A percentile compares a stretch with the other conserved stretches of the same genome.
Evolutionary conservation across 805 yeast species (phyloP).

Genomic region (Cyberlindnera euphorbiiphila): DNA sequence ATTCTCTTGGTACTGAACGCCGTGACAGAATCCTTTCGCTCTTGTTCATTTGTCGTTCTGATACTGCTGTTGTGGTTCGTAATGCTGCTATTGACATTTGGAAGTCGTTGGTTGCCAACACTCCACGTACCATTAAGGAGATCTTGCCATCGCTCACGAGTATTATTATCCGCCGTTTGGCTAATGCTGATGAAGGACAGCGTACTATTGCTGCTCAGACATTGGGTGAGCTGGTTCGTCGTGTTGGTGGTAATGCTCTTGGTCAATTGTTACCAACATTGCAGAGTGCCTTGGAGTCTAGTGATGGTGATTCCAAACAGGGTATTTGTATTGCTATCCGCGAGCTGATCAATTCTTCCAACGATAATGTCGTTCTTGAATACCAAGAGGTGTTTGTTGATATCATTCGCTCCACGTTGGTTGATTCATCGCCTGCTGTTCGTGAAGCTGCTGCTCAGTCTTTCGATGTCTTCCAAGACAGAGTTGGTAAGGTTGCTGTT

Average conservation of each 20-base stretch:
- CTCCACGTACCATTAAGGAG: constrained; percentile 92
- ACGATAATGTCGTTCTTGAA: constrained; percentile 52
- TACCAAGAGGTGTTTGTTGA: constrained; percentile 67
- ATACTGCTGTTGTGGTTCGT: constrained; percentile 81
- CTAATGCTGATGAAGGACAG: constrained; percentile 74
- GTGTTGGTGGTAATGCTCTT: constrained; percentile 88
- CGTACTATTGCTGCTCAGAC: constrained; percentile 90
- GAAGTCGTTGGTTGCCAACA: constrained; percentile 94
- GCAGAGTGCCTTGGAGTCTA: constrained; percentile 53
- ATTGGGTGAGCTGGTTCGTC: constrained; percentile 88
- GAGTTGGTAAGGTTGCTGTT: constrained; percentile 78
- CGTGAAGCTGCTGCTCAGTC: constrained; percentile 91
- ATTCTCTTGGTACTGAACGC: constrained; percentile 80
- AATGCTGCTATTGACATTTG: constrained; percentile 89
- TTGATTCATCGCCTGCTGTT: constrained; percentile 68
- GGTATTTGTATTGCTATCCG: constrained; percentile 94
- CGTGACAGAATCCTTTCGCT: constrained; percentile 82
- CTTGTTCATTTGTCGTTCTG: constrained; percentile 93
- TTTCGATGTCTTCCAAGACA: constrained; percentile 80
- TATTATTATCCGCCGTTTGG: constrained; percentile 76
- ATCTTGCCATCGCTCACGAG: constrained; percentile 79
- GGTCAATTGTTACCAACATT: constrained; percentile 82
- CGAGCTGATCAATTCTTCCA: constrained; percentile 77
- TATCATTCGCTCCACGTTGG: constrained; percentile 74
- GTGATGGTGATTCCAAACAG: constrained; percentile 82